Evolutionary conservation across 1,284 basidiomycete genomes (phyloP).

Genomic region (Pyrrhoderma lamaoense): DNA sequence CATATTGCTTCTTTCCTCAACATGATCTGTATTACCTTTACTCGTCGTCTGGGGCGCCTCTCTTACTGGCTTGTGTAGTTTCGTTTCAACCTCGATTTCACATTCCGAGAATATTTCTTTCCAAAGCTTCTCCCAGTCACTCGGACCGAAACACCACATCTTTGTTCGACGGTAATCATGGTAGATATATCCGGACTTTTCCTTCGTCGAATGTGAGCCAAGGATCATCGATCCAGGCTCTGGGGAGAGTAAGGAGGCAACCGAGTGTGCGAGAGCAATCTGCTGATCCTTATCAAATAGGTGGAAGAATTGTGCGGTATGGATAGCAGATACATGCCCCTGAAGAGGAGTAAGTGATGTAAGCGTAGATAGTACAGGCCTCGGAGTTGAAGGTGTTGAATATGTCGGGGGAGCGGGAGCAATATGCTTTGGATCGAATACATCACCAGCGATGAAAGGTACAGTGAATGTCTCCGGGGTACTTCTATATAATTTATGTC

Average conservation of each 20-base stretch:
- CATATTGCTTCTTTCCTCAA: no score
- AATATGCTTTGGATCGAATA: conserved; percentile 26
- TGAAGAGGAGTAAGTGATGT: conserved; percentile 30
- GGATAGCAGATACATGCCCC: conserved; percentile 27
- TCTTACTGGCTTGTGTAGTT: no score
- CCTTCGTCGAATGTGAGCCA: conserved; percentile 26
- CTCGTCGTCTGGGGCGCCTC: no score
- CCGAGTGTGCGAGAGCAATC: conserved; percentile 24
- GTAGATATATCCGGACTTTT: conserved; percentile 20
- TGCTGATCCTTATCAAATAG: conserved; percentile 32
- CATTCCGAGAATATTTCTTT: conserved; percentile 33
- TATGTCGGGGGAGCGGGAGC: conserved; percentile 20
- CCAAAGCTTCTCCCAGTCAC: conserved; percentile 39
- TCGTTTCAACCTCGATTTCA: conserved; percentile 22
- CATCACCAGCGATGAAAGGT: conserved; percentile 29
- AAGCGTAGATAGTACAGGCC: conserved; percentile 23
- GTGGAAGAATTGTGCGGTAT: conserved; percentile 31
- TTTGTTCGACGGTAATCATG: conserved; percentile 1
- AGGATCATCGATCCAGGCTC: conserved; percentile 33
- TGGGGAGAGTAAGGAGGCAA: conserved; percentile 30
- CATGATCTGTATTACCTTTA: no score
- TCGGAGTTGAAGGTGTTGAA: conserved; percentile 5
- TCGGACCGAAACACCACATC: conserved; percentile 30
- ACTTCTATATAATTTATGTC: conserved; percentile 29
- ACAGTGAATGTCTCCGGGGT: conserved; percentile 27